Conservation (phyloP, 495 filamentous ascomycete genomes). For the Daldinia grandis region DNA sequence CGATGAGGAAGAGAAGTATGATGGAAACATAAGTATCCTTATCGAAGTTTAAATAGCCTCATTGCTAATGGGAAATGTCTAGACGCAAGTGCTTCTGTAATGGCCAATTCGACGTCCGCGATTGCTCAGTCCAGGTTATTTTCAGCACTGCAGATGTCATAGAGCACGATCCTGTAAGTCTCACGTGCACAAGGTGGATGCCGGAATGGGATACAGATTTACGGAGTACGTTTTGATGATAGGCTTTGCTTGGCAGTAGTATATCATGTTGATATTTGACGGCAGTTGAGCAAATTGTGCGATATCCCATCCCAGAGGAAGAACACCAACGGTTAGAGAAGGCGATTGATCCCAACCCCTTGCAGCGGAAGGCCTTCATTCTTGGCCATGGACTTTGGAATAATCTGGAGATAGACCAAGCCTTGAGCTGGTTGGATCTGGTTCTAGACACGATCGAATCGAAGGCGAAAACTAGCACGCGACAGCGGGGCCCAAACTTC, state of each 20-base stretch:
- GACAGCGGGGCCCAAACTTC: slow-evolving; percentile 25
- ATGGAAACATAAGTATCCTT: neutral
- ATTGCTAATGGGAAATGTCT: slow-evolving; percentile 16
- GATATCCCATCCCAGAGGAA: slow-evolving; percentile 55
- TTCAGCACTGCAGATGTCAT: slow-evolving; percentile 61
- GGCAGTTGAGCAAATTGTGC: slow-evolving; percentile 60
- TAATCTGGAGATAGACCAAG: slow-evolving; percentile 57
- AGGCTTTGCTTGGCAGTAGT: neutral
- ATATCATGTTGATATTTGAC: slow-evolving; percentile 16
- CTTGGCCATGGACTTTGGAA: slow-evolving; percentile 64
- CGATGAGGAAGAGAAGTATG: slow-evolving; percentile 56
- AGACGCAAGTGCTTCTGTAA: slow-evolving; percentile 63
- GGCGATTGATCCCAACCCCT: slow-evolving; percentile 49
- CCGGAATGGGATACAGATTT: slow-evolving; percentile 53
- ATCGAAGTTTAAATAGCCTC: neutral
- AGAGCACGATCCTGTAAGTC: slow-evolving; percentile 54
- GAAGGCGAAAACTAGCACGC: slow-evolving; percentile 31
- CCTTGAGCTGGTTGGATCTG: slow-evolving; percentile 54
- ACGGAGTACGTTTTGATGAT: slow-evolving; percentile 39
- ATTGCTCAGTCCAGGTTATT: slow-evolving; percentile 62
- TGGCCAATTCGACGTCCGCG: slow-evolving; percentile 61
- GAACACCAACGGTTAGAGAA: slow-evolving; percentile 54
- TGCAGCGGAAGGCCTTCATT: slow-evolving; percentile 56
- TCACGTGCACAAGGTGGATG: slow-evolving; percentile 53
- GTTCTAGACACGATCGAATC: slow-evolving; percentile 49